Evolutionary conservation across 192 early-diverging fungal genomes (phyloP), one percentile per base, ranked within the genome.

Genomic region (Backusella mclennaniae): DNA sequence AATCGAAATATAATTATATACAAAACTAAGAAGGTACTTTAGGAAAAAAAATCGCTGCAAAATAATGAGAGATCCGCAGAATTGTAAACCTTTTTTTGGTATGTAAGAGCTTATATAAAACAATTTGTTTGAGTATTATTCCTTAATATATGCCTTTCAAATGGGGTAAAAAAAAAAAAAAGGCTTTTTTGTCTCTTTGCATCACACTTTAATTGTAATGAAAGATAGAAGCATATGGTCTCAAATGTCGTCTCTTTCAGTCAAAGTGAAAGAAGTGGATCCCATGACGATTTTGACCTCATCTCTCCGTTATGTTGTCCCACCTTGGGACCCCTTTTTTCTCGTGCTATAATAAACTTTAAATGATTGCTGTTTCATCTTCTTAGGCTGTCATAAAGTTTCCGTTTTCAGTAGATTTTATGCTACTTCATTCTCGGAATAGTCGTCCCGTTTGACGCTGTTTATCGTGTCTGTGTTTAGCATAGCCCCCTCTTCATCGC

Each of bases 231-330:
- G 39, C 72, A 63, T 46, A 73, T 73, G 72, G 72, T 73, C 72
- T 73, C 72, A 73, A 73, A 73, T 73, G 72, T 73, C 72, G 69
- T 71, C 35, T 46, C 29, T 41, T 71, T 41, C 42, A 71, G 35
- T 36, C 67, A 59, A 59, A 12, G 23, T 59, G 23, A 12, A 59
- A 59, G 23, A 59, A 59, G 23, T 59, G 53, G 3, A 59, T 59
- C 53, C 53, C 53, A 26, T 59, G 53, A 59, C 53, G 53, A 59
- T 59, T 59, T 59, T 59, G 53, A 59, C 53, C 41, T 71, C 23
- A 29, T 19, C 69, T 23, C 69, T 26, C 69, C 41, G 66, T 33
- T 67, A 35, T 31, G 46, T 46, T 31, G 26, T 41, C 69, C 17
- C 41, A 31, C 69, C 39, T 39, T 39, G 21, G 53, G 53, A 59